Evolutionary conservation across 2,329 filamentous ascomycete genomes (phyloP).

Genomic region (Pseudogymnoascus destructans): DNA sequence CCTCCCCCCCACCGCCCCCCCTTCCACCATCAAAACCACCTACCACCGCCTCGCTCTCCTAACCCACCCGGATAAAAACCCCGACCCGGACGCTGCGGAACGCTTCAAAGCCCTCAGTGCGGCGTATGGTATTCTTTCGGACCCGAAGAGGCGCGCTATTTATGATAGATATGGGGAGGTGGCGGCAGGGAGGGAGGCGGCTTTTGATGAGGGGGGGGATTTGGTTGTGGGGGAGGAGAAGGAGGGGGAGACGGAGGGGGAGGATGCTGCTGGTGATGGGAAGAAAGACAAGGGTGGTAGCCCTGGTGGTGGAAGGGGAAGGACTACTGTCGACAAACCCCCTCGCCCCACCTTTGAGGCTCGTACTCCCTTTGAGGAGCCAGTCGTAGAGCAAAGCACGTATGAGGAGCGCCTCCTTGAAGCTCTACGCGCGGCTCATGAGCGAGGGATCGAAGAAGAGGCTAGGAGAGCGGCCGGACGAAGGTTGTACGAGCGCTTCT

Average conservation of each 20-base stretch:
- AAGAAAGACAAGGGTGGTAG: neutral
- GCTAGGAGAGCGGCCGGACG: neutral
- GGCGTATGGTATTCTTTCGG: conserved; percentile 94
- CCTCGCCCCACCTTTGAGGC: too few species aligned
- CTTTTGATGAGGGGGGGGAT: neutral
- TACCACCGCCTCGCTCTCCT: neutral
- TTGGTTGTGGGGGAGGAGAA: neutral
- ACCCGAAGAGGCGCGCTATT: conserved; percentile 89
- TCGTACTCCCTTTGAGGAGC: neutral
- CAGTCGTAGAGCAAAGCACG: neutral
- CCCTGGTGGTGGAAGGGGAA: neutral
- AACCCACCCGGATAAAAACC: conserved; percentile 91
- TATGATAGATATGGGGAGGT: conserved; percentile 73
- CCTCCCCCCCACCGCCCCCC: neutral
- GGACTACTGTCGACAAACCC: too few species aligned
- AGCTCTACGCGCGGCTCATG: neutral
- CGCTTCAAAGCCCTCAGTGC: conserved; percentile 98
- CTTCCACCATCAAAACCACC: neutral
- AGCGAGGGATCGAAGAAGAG: neutral
- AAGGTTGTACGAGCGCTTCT: neutral
- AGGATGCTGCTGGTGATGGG: neutral
- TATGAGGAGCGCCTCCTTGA: neutral
- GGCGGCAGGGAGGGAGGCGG: neutral
- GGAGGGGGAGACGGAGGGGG: neutral
- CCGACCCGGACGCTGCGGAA: conserved; percentile 69